phyloP scores from a whole-genome alignment of 202 grass and related monocot species.

The Panicum hallii region DNA sequence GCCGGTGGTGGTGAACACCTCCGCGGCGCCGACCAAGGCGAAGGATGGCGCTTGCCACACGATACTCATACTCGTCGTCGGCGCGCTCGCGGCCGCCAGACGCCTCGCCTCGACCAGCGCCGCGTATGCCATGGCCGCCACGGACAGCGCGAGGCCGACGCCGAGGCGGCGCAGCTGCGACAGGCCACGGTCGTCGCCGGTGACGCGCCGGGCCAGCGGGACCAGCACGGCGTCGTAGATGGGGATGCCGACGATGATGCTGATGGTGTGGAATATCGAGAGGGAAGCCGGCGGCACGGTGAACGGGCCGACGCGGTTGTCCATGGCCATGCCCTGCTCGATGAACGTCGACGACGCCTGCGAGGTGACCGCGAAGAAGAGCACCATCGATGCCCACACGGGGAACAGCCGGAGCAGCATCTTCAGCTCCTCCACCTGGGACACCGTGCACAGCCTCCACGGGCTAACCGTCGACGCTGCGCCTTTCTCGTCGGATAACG shows the following conservation, averaged over 20 bases:
- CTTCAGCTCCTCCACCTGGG: conserved; percentile 57
- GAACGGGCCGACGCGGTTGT: conserved; percentile 29
- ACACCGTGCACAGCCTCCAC: conserved; percentile 47
- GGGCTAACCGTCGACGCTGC: neutral
- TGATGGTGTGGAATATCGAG: conserved; percentile 29
- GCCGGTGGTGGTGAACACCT: conserved; percentile 27
- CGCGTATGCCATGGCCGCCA: conserved; percentile 30
- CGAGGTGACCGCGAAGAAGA: conserved; percentile 25
- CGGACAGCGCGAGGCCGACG: conserved; percentile 40
- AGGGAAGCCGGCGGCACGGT: conserved; percentile 52
- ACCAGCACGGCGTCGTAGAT: conserved; percentile 46
- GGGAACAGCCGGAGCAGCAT: conserved; percentile 48
- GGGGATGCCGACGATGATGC: conserved; percentile 46
- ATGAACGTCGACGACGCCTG: conserved; percentile 52
- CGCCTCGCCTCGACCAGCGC: conserved; percentile 40
- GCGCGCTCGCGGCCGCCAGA: neutral
- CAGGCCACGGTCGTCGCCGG: conserved; percentile 46
- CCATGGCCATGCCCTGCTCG: conserved; percentile 52
- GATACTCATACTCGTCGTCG: conserved; percentile 40
- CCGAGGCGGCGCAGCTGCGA: conserved; percentile 53
- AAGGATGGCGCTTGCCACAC: conserved; percentile 36
- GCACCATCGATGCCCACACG: conserved; percentile 44
- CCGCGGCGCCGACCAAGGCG: neutral
- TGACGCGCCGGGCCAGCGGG: conserved; percentile 20
- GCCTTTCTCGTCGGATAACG: neutral